Conservation (phyloP, 2,329 filamentous ascomycete genomes). For the Ophiosphaerella herpotricha region DNA sequence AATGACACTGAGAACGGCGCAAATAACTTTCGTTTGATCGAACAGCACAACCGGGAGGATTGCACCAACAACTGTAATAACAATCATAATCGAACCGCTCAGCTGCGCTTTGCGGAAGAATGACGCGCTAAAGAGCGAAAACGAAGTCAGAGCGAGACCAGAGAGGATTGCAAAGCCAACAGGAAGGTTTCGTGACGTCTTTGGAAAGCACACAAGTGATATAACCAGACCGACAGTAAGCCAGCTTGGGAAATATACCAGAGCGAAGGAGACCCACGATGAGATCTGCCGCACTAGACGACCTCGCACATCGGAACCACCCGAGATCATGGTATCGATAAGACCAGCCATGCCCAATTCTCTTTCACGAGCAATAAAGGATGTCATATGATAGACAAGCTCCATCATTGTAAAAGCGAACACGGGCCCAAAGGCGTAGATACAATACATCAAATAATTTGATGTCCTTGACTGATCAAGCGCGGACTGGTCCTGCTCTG, state of each 20-base stretch:
- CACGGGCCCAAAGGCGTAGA: constrained; percentile 24
- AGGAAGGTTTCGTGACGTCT: constrained; percentile 16
- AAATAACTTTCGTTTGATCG: constrained; percentile 10
- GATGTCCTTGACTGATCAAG: constrained; percentile 15
- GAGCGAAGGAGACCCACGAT: constrained; percentile 27
- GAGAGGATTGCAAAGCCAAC: constrained; percentile 27
- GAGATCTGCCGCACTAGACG: constrained; percentile 23
- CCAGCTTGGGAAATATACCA: constrained; percentile 36
- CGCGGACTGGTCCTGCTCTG: constrained; percentile 13
- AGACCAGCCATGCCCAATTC: constrained; percentile 32
- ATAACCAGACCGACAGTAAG: constrained; percentile 26
- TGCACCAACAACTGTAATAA: constrained; percentile 24
- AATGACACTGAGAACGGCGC: constrained; percentile 22
- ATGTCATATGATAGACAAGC: constrained; percentile 31
- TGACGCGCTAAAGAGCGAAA: constrained; percentile 28
- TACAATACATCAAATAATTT: constrained; percentile 13
- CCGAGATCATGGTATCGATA: constrained; percentile 34
- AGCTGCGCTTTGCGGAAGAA: constrained; percentile 34
- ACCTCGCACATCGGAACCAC: constrained; percentile 22
- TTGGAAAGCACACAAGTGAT: constrained; percentile 22
- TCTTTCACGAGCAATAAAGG: constrained; percentile 29
- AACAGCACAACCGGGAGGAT: constrained; percentile 26
- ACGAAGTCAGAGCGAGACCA: constrained; percentile 26
- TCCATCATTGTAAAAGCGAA: constrained; percentile 26
- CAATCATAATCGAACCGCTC: constrained; percentile 28